Evolutionary conservation across 805 yeast genomes (phyloP).

Genomic region (Sugiyamaella valdiviana): DNA sequence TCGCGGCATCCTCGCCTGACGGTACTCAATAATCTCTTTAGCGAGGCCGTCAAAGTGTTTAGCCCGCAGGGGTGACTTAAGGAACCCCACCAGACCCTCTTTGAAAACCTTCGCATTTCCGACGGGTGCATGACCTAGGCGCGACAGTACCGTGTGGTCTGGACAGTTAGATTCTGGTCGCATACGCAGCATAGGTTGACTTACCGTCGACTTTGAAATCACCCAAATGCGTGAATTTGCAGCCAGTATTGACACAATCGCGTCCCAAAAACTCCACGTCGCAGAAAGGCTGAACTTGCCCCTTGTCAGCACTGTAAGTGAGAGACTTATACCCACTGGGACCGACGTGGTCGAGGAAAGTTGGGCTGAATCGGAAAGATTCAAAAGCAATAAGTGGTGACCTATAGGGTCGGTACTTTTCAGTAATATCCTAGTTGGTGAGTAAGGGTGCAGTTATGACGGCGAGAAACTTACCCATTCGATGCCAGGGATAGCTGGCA

Average conservation of each 20-base stretch:
- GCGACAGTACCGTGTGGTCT: conserved; percentile 12
- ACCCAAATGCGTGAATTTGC: conserved; percentile 18
- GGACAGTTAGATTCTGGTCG: background rate
- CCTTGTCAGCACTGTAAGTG: conserved; percentile 17
- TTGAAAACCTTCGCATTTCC: conserved; percentile 9
- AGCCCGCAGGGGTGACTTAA: background rate
- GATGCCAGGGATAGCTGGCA: too few species aligned
- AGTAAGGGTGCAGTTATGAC: background rate
- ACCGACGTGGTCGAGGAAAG: conserved; percentile 11
- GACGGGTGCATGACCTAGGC: conserved; percentile 12
- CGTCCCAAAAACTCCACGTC: too few species aligned
- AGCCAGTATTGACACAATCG: conserved; percentile 16
- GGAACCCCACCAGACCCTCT: conserved; percentile 6
- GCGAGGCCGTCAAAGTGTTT: conserved; percentile 10
- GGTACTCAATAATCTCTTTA: conserved; percentile 1
- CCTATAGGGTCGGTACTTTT: conserved; percentile 15
- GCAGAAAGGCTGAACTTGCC: conserved; percentile 8
- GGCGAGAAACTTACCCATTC: too few species aligned
- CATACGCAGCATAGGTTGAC: background rate
- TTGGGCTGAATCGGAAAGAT: conserved; percentile 24
- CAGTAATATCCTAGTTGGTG: background rate
- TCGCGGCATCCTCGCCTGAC: background rate
- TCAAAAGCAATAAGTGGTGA: conserved; percentile 22
- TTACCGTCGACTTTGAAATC: conserved; percentile 15
- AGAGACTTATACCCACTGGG: conserved; percentile 15